phyloP scores from a whole-genome alignment of 331 rosid species.

The Pyracantha coccinea region DNA sequence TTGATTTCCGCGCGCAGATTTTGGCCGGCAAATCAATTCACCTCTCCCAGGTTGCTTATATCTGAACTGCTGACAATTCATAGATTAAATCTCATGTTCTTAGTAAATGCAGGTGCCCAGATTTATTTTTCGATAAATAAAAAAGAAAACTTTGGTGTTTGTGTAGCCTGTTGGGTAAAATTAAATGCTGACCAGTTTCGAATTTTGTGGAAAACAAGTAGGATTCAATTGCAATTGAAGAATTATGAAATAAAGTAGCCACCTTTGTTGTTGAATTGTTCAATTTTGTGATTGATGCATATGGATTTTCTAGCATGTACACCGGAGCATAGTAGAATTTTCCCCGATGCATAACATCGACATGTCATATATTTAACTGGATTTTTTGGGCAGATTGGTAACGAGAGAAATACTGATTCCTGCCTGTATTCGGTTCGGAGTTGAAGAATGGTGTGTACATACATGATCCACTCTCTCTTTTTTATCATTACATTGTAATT shows the following conservation, averaged over 20 bases:
- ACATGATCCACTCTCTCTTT: not conserved
- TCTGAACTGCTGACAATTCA: not conserved
- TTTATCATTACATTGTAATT: not conserved
- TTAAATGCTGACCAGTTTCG: not conserved
- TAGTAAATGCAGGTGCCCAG: not conserved
- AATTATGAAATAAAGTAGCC: not conserved
- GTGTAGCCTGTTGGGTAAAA: not conserved
- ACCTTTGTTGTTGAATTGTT: not conserved
- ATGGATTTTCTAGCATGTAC: too few relatives aligned
- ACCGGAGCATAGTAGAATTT: too few relatives aligned
- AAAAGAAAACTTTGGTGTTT: not conserved
- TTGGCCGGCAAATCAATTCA: not conserved
- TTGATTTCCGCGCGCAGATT: not conserved
- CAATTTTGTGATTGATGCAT: not conserved
- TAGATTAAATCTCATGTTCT: not conserved
- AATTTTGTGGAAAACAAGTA: not conserved
- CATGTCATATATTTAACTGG: not conserved
- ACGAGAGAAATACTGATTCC: not conserved
- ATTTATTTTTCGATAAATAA: not conserved
- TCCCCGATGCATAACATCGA: not conserved
- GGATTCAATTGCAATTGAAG: not conserved
- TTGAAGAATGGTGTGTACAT: conserved; percentile 9
- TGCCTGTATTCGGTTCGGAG: not conserved
- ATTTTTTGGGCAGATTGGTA: not conserved
- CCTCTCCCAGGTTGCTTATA: not conserved